Evolutionary conservation across 2,329 filamentous ascomycete genomes (phyloP).

Genomic region (Colletotrichum sp.): DNA sequence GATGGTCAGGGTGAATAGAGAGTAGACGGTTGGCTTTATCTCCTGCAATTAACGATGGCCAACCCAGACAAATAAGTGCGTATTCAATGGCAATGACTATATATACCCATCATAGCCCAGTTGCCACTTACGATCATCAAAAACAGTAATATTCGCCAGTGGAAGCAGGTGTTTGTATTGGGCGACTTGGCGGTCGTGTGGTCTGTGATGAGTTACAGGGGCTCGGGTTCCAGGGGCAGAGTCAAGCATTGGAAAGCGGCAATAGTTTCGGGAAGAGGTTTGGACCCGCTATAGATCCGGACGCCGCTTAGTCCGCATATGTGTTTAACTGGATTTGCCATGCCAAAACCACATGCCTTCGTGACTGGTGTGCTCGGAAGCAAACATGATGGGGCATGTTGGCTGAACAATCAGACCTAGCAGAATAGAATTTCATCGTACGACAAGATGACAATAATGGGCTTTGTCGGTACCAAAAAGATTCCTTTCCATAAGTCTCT

Average conservation of each 20-base stretch:
- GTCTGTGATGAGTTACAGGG: not conserved
- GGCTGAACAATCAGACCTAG: not conserved
- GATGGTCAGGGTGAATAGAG: accelerated
- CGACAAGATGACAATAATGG: not conserved
- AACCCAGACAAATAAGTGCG: not conserved
- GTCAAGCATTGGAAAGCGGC: not conserved
- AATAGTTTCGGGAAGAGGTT: not conserved
- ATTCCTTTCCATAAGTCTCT: not conserved
- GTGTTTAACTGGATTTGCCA: not conserved
- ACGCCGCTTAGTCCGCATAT: not conserved
- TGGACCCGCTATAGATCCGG: not conserved
- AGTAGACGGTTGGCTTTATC: not conserved
- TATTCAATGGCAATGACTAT: not conserved
- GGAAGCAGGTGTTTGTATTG: accelerated
- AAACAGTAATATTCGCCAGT: not conserved
- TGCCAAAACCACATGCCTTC: accelerated
- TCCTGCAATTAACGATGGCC: accelerated
- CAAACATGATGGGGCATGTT: accelerated
- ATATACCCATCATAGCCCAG: not conserved
- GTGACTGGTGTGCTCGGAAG: not conserved
- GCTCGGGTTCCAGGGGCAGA: not conserved
- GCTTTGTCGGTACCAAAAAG: not conserved
- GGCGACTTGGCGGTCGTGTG: not conserved
- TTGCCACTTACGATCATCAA: not conserved
- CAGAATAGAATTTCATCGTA: not conserved